Base-by-base conservation (phyloP, 352 stramenopile genomes). In the Hyaloperonospora arabidopsidis region DNA sequence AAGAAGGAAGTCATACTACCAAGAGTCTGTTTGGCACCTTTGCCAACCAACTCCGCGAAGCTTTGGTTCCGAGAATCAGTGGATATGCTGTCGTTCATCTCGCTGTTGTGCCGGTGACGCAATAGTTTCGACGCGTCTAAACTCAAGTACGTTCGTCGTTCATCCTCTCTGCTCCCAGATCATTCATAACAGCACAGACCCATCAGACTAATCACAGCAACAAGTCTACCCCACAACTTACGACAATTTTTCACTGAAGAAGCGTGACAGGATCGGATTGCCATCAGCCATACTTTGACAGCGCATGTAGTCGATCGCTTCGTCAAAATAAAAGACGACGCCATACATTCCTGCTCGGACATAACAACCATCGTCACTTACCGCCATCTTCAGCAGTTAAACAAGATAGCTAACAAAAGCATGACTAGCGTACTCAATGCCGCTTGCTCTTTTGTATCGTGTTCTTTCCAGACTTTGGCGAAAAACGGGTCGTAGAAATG, bases 401-500 rank as follows among this genome's bases (percentile, higher is more conserved):
- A n/a, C 25, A 29, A 29, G 25, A 29, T 8, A 7, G 25, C 25
- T 29, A 29, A 29, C 25, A 29, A 7, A 29, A 29, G 3, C 25
- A 29, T 29, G 36, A 4, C 25, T 14, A 22, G 11, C 13, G 17
- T 5, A 68, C 68, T 28, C 65, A 88, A 29, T 2, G 23, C 52
- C 49, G n/a, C n/a, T 41, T 29, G 54, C 17, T 17, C 49, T 55
- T 39, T 68, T n/a, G 11, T 23, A 39, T 40, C 62, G 47, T 43
- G 67, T 38, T 79, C 52, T 11, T 71, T 36, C 11, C 44, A 70
- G 10, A 65, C 57, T 43, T 68, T 63, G 3, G 74, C 76, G 43
- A 72, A 83, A 15, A 86, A 70, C 5, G 66, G 57, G 56, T 89
- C 79, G 46, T 75, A 89, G 46, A 87, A 84, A 22, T 61, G 49